A percentile compares a stretch with the other conserved stretches of the same genome.
Evolutionary conservation across 305 asterid genomes (phyloP).

Genomic region (Andrographis paniculata): DNA sequence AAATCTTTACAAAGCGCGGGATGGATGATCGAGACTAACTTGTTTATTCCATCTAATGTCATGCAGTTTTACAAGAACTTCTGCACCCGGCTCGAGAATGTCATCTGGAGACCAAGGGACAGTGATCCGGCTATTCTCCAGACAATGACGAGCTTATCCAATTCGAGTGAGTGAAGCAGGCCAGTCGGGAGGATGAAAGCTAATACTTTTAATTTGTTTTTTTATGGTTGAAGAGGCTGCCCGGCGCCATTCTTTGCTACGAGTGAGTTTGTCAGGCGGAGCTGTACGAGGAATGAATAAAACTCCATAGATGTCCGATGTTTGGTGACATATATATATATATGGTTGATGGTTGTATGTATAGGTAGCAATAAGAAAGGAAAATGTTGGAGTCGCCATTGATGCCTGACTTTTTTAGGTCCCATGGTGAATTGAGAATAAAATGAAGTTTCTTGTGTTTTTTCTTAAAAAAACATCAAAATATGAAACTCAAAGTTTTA

Average conservation of each 20-base stretch:
- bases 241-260: neutral
- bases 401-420: too few relatives aligned
- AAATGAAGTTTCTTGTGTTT: too few relatives aligned
- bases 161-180: conserved; percentile 25
- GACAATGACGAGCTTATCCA: conserved; percentile 40
- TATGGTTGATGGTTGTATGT: neutral
- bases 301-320: neutral
- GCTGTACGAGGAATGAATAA: neutral
- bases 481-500: too few relatives aligned
- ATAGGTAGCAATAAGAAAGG: neutral
- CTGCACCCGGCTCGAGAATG: neutral
- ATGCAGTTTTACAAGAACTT: conserved; percentile 11
- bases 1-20: too few relatives aligned
- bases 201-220: neutral
- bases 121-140: neutral
- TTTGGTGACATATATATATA: neutral
- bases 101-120: conserved; percentile 6
- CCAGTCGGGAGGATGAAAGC: conserved; percentile 15
- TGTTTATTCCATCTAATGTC: neutral
- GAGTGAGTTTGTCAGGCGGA: too few relatives aligned
- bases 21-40: conserved; percentile 7
- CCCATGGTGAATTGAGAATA: too few relatives aligned
- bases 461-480: too few relatives aligned
- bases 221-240: neutral
- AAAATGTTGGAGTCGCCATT: neutral